Conservation (phyloP, 1,139 yeast species). For the Spencermartinsiella ligniputridi region DNA sequence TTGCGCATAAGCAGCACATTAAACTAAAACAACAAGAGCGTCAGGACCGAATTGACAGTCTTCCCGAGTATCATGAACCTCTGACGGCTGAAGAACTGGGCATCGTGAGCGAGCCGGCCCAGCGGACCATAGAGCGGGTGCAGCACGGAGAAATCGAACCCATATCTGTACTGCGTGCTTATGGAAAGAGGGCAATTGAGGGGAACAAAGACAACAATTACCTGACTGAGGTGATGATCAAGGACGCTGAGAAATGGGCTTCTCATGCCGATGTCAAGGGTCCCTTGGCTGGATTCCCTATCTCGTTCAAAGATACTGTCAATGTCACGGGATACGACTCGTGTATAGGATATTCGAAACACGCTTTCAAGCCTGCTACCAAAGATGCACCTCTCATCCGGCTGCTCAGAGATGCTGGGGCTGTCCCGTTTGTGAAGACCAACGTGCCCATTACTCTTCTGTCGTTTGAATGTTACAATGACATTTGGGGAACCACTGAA, state of each 20-base stretch:
- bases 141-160: slow-evolving; percentile 32
- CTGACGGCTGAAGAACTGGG: slow-evolving; percentile 30
- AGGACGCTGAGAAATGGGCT: slow-evolving; percentile 36
- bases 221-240: slow-evolving; percentile 37
- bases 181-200: slow-evolving; percentile 36
- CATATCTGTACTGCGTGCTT: slow-evolving; percentile 33
- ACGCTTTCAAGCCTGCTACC: slow-evolving; percentile 34
- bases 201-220: slow-evolving; percentile 36
- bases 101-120: slow-evolving; percentile 29
- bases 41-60: slow-evolving; percentile 31
- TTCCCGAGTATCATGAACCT: slow-evolving; percentile 33
- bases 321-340: slow-evolving; percentile 49
- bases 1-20: slow-evolving; percentile 17
- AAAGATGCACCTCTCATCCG: slow-evolving; percentile 36
- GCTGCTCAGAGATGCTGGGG: slow-evolving; percentile 42
- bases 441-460: slow-evolving; percentile 47
- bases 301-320: slow-evolving; percentile 53
- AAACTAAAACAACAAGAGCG: slow-evolving; percentile 34
- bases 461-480: slow-evolving; percentile 43
- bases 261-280: slow-evolving; percentile 36
- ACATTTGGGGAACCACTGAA: slow-evolving; percentile 42
- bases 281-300: slow-evolving; percentile 66
- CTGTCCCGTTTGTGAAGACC: slow-evolving; percentile 45
- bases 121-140: slow-evolving; percentile 29
- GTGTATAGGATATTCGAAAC: slow-evolving; percentile 46